These are phyloP conservation scores for Nakazawaea holstii DNA, from an alignment of 805 yeast genomes.

Conservation along the genomic window DNA sequence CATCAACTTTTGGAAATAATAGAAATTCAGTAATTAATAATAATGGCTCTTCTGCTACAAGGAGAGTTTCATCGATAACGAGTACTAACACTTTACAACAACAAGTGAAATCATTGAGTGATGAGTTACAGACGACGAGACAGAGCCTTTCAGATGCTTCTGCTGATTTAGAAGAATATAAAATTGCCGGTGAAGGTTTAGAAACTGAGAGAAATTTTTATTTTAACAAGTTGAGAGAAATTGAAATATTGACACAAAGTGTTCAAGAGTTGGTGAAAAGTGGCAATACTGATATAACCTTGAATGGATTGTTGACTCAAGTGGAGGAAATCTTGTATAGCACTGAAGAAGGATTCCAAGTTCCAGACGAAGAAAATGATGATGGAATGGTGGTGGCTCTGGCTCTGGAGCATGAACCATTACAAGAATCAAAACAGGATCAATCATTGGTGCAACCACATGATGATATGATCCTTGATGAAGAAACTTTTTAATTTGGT, in stretches of 20 bases:
- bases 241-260: constrained; percentile 74
- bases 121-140: constrained; percentile 14
- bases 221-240: constrained; percentile 81
- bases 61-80: constrained; percentile 16
- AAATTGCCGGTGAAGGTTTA: constrained; percentile 56
- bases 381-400: background rate
- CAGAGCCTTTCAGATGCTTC: constrained; percentile 31
- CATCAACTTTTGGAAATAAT: constrained; percentile 11
- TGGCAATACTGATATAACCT: constrained; percentile 27
- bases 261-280: constrained; percentile 40
- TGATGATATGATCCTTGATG: constrained; percentile 13
- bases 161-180: constrained; percentile 53
- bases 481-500: constrained; percentile 11
- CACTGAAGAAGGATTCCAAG: constrained; percentile 80
- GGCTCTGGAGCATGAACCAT: background rate
- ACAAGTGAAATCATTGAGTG: constrained; percentile 11
- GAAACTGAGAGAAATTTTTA: constrained; percentile 87
- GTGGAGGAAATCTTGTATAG: constrained; percentile 74
- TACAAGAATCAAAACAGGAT: too few species aligned
- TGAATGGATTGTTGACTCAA: constrained; percentile 44
- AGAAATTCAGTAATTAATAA: constrained; percentile 14
- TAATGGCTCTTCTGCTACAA: constrained; percentile 15
- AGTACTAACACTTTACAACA: constrained; percentile 5
- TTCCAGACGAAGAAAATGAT: constrained; percentile 27
- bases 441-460: background rate